phyloP scores from a whole-genome alignment of 306 rosid species.

The Pyrus betulifolia region DNA sequence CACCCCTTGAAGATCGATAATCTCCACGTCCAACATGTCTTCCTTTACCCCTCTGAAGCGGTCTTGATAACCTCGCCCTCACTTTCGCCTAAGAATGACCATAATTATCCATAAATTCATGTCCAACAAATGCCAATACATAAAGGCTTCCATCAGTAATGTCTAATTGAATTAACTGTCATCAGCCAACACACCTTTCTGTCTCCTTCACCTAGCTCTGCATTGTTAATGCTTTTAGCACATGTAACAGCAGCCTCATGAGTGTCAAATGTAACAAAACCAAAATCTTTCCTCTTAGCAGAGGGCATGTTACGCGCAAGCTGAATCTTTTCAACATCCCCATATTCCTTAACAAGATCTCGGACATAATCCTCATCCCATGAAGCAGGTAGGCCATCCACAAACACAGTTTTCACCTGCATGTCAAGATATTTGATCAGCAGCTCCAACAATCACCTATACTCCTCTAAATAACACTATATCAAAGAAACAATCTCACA shows the following conservation, averaged over 20 bases:
- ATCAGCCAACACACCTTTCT: conserved; percentile 53
- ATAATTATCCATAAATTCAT: conserved; percentile 4
- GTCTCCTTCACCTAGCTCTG: conserved; percentile 90
- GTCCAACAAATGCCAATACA: neutral
- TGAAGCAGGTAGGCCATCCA: conserved; percentile 86
- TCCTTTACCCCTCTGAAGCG: conserved; percentile 91
- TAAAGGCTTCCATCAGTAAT: neutral
- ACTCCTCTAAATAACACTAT: neutral
- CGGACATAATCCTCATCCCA: conserved; percentile 86
- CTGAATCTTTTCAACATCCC: conserved; percentile 72
- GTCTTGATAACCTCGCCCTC: conserved; percentile 94
- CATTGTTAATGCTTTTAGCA: conserved; percentile 78
- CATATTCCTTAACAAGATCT: conserved; percentile 68
- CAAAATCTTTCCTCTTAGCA: conserved; percentile 92
- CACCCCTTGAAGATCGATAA: conserved; percentile 45
- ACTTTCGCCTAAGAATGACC: conserved; percentile 69
- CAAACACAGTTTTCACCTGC: conserved; percentile 95
- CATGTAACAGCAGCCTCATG: conserved; percentile 86
- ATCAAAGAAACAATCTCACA: neutral
- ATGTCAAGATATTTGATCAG: conserved; percentile 26
- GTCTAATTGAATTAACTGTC: neutral
- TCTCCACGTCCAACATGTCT: conserved; percentile 68
- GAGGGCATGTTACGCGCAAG: conserved; percentile 98
- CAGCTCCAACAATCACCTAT: conserved; percentile 3
- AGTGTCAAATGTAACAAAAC: conserved; percentile 85